Percentiles rank a stretch among this genome's conserved stretches.
Conservation (phyloP, 345 rosid species). For the Nasturtium officinale region DNA sequence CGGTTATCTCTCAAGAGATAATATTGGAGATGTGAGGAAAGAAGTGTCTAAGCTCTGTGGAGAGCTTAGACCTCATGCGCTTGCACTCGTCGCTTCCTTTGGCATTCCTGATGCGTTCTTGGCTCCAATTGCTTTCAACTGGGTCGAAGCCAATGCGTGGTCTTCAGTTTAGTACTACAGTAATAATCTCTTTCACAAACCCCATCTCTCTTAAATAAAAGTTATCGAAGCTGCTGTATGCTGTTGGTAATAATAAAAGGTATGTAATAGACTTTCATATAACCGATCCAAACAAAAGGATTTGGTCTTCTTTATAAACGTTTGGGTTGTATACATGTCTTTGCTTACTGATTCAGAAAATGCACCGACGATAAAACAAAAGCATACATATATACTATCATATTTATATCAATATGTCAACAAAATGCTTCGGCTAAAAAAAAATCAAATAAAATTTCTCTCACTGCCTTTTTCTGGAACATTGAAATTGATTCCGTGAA, state of each 20-base stretch:
- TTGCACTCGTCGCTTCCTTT: slow-evolving; percentile 70
- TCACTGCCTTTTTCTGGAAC: not conserved
- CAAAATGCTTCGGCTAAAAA: not conserved
- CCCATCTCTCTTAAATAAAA: not conserved
- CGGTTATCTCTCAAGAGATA: slow-evolving; percentile 63
- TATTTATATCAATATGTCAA: not conserved
- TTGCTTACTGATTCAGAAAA: not conserved
- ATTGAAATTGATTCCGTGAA: not conserved
- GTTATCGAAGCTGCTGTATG: slow-evolving; percentile 15
- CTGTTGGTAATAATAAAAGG: slow-evolving; percentile 23
- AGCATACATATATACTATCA: too few relatives aligned
- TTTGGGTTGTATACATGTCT: not conserved
- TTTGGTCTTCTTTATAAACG: not conserved
- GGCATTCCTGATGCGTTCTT: slow-evolving; percentile 80
- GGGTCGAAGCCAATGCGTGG: slow-evolving; percentile 89
- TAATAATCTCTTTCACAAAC: not conserved
- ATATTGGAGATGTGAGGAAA: slow-evolving; percentile 62
- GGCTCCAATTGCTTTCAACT: slow-evolving; percentile 82
- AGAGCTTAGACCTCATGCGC: slow-evolving; percentile 85
- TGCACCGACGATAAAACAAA: not conserved
- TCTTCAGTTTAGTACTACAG: slow-evolving; percentile 50
- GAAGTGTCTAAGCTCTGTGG: slow-evolving; percentile 77
- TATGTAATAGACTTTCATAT: too few relatives aligned
- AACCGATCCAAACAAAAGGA: too few relatives aligned
- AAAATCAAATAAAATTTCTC: not conserved